phyloP scores from a whole-genome alignment of 805 yeast genomes.

The Ascoidea asiatica region DNA sequence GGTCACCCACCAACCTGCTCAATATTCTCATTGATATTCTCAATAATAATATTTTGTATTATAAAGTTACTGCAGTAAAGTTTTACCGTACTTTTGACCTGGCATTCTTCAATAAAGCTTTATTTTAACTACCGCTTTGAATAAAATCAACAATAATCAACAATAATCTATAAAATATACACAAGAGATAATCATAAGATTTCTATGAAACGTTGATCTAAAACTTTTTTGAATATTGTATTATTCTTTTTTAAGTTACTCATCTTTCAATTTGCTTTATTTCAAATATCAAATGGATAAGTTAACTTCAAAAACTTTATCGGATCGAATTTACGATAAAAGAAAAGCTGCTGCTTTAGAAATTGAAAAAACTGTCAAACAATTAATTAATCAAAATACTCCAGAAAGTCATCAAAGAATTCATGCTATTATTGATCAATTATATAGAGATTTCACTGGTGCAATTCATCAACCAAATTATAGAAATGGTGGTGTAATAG shows the following conservation, averaged over 20 bases:
- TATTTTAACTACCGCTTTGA: too few species aligned
- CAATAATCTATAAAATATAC: not conserved
- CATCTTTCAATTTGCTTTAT: not conserved
- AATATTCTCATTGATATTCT: too few species aligned
- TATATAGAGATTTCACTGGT: conserved; percentile 66
- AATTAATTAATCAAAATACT: conserved; percentile 48
- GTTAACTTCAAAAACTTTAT: conserved; percentile 50
- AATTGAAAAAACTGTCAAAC: conserved; percentile 64
- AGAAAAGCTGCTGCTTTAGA: conserved; percentile 69
- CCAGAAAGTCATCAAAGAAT: conserved; percentile 43
- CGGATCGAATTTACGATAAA: conserved; percentile 65
- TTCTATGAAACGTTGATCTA: too few species aligned
- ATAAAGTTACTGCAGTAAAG: too few species aligned
- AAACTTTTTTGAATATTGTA: too few species aligned
- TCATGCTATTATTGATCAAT: conserved; percentile 47
- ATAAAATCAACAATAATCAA: not conserved
- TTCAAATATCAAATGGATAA: conserved; percentile 28
- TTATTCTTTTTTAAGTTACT: too few species aligned
- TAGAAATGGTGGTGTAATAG: conserved; percentile 91
- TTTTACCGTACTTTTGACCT: too few species aligned
- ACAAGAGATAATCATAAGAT: too few species aligned
- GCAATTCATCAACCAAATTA: conserved; percentile 78
- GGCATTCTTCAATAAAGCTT: too few species aligned
- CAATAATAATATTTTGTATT: too few species aligned
- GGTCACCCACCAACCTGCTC: too few species aligned